Conservation (phyloP, 371 early-diverging fungal species). For the Mortierella sp. region DNA sequence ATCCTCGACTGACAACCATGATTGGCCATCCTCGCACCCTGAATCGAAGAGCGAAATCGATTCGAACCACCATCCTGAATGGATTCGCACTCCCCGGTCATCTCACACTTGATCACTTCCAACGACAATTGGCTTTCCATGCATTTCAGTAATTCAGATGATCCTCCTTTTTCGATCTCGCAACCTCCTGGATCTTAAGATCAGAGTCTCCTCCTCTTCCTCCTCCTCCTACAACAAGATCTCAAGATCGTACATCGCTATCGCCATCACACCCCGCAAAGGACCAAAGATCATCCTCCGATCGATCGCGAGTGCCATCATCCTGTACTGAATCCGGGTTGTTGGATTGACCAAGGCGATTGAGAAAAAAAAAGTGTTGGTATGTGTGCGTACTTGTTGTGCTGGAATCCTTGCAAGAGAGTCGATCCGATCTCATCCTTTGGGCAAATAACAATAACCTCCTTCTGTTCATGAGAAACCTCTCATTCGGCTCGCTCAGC, state of each 20-base stretch:
- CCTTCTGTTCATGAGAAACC: background rate
- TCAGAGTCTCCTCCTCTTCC: background rate
- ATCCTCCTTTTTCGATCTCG: background rate
- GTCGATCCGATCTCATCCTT: background rate
- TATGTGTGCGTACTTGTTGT: background rate
- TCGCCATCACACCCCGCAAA: background rate
- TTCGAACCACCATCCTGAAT: background rate
- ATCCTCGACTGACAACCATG: background rate
- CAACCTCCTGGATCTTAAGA: background rate
- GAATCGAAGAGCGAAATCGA: background rate
- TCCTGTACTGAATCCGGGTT: background rate
- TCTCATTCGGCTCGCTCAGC: background rate
- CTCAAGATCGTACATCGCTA: too few species aligned
- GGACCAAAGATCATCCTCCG: background rate
- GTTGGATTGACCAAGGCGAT: too few species aligned
- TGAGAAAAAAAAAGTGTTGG: background rate
- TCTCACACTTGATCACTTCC: background rate
- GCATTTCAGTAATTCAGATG: background rate
- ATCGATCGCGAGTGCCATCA: background rate
- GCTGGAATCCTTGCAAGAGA: background rate
- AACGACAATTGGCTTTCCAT: background rate
- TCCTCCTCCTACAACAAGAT: background rate
- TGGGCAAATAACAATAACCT: background rate
- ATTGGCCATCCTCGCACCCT: background rate
- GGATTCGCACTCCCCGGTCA: background rate